Percentiles rank a stretch among this genome's conserved stretches.
These are phyloP conservation scores for Macadamia tetraphylla DNA, from an alignment of 164 flowering plant species.

Conservation along the genomic window DNA sequence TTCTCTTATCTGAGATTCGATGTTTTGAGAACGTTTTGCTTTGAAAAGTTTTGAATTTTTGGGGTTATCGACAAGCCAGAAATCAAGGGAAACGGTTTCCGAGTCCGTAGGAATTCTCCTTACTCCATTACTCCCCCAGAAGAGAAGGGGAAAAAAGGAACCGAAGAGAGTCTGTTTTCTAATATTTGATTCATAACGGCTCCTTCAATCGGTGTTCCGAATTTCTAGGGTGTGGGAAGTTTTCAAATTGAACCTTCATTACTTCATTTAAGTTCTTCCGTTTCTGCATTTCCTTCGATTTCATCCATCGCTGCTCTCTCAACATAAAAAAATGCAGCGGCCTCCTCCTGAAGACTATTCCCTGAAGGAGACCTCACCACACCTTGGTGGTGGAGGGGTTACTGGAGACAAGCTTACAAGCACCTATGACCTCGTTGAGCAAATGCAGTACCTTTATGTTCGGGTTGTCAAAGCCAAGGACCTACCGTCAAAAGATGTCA, in stretches of 20 bases:
- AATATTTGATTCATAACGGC: neutral
- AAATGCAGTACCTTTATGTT: conserved; percentile 79
- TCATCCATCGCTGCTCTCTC: neutral
- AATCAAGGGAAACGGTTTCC: neutral
- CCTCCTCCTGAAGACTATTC: conserved; percentile 56
- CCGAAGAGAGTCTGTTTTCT: neutral
- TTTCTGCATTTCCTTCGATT: conserved; percentile 2
- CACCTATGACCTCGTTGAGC: conserved; percentile 92
- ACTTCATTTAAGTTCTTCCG: conserved; percentile 1
- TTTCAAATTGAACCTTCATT: conserved; percentile 3
- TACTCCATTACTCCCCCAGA: neutral
- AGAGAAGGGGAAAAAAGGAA: no score
- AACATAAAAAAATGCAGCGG: conserved; percentile 37
- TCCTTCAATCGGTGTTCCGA: conserved; percentile 3
- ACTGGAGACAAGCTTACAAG: conserved; percentile 69
- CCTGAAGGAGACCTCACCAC: conserved; percentile 77
- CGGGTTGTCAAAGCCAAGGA: conserved; percentile 75
- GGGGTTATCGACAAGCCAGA: neutral
- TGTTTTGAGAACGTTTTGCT: neutral
- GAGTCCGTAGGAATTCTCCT: neutral
- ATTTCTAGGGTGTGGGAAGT: neutral
- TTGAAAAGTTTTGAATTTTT: neutral
- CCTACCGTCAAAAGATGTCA: conserved; percentile 52
- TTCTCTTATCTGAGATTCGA: neutral
- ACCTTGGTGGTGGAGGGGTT: conserved; percentile 60